These are phyloP conservation scores for Cyberlindnera lachancei DNA, from an alignment of 805 yeast genomes.

Conservation along the genomic window DNA sequence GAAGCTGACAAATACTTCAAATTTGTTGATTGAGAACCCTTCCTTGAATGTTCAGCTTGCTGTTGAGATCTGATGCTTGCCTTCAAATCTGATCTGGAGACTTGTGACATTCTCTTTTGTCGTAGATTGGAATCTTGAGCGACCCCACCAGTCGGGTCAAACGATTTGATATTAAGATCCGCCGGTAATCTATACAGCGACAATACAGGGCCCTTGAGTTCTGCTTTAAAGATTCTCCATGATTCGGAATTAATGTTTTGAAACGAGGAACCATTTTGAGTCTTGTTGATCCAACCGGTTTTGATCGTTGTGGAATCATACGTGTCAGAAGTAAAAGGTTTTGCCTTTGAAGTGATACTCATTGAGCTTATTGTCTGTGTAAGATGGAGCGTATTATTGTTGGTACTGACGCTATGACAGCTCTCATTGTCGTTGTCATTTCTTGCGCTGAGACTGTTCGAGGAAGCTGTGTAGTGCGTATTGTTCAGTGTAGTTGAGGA, in stretches of 20 bases:
- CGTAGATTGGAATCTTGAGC: constrained; percentile 10
- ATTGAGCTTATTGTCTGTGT: constrained; percentile 10
- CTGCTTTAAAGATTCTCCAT: constrained; percentile 50
- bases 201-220: constrained; percentile 61
- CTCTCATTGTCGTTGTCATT: too few species aligned
- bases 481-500: neutral
- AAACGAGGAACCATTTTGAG: constrained; percentile 25
- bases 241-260: constrained; percentile 16
- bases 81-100: constrained; percentile 14
- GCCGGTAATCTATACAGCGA: constrained; percentile 52
- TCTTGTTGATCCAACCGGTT: constrained; percentile 55
- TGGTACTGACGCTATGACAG: too few species aligned
- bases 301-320: constrained; percentile 36
- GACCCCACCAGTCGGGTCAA: constrained; percentile 24
- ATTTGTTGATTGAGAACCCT: constrained; percentile 5
- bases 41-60: constrained; percentile 1
- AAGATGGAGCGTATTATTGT: constrained; percentile 3
- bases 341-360: constrained; percentile 6
- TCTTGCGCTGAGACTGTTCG: constrained; percentile 5
- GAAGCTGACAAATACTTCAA: constrained; percentile 32
- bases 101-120: constrained; percentile 22
- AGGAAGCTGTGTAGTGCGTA: constrained; percentile 1
- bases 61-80: constrained; percentile 9
- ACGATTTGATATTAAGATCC: constrained; percentile 36
- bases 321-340: constrained; percentile 23